Percentiles rank a stretch among this genome's conserved stretches.
These are phyloP conservation scores for Xylaria bambusicola DNA, from an alignment of 495 filamentous ascomycete species.

Conservation along the genomic window DNA sequence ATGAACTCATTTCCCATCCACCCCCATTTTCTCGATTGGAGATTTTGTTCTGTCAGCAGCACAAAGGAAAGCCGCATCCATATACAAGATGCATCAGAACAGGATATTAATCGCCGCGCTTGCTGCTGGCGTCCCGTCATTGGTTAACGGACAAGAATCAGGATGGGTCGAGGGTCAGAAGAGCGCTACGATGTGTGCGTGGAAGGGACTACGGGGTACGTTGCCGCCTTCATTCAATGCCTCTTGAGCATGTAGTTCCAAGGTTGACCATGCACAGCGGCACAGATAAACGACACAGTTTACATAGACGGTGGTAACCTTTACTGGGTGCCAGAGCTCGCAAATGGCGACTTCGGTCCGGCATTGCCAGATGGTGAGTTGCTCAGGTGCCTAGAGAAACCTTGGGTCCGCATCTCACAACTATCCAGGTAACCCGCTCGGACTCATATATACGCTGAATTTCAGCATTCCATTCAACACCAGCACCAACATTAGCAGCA, in stretches of 20 bases:
- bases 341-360: constrained; percentile 33
- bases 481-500: constrained; percentile 51
- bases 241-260: background rate
- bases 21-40: constrained; percentile 14
- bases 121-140: constrained; percentile 26
- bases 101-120: constrained; percentile 28
- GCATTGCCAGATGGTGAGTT: constrained; percentile 39
- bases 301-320: constrained; percentile 68
- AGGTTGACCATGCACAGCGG: constrained; percentile 41
- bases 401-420: constrained; percentile 12
- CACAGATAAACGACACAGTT: constrained; percentile 62
- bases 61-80: constrained; percentile 8
- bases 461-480: constrained; percentile 61
- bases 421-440: constrained; percentile 45
- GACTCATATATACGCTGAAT: constrained; percentile 56
- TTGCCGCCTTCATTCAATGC: background rate
- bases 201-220: constrained; percentile 57
- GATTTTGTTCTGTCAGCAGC: constrained; percentile 10
- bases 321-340: constrained; percentile 48
- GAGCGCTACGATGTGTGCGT: constrained; percentile 60
- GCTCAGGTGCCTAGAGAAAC: background rate
- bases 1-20: constrained; percentile 1
- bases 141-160: constrained; percentile 31
- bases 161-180: constrained; percentile 46
- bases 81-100: constrained; percentile 27